Evolutionary conservation across 345 rosid genomes (phyloP).

Genomic region (Combretum micranthum): DNA sequence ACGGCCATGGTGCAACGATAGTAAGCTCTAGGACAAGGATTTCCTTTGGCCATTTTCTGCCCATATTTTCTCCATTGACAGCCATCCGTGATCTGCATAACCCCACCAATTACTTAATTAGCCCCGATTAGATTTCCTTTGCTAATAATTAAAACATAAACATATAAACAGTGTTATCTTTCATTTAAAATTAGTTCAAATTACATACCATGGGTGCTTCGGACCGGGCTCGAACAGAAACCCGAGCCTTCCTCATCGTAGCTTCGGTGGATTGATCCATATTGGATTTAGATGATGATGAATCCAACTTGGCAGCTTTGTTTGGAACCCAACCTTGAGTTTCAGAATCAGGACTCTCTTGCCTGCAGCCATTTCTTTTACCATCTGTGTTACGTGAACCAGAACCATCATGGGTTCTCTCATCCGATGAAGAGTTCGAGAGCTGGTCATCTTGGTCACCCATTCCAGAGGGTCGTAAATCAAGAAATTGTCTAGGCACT

Average conservation of each 20-base stretch:
- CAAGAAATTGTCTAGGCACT: conserved; percentile 63
- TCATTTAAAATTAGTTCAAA: too few species aligned
- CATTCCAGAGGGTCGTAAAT: conserved; percentile 34
- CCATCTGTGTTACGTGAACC: conserved; percentile 37
- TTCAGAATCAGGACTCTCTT: conserved; percentile 64
- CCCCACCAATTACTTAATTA: not conserved
- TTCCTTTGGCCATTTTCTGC: conserved; percentile 97
- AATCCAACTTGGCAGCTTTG: conserved; percentile 42
- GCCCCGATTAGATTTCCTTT: not conserved
- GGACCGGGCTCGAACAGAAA: conserved; percentile 95
- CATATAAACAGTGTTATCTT: not conserved
- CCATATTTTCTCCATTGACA: conserved; percentile 99
- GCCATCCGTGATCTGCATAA: conserved; percentile 62
- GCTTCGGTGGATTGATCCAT: conserved; percentile 70
- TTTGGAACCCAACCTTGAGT: conserved; percentile 53
- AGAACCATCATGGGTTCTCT: conserved; percentile 49
- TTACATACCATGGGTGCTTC: conserved; percentile 89
- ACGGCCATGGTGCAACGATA: conserved; percentile 96
- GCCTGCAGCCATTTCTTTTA: conserved; percentile 44
- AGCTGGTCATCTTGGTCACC: conserved; percentile 29
- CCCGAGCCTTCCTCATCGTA: conserved; percentile 95
- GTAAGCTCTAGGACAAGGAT: conserved; percentile 94
- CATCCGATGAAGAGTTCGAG: conserved; percentile 68
- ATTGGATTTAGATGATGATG: conserved; percentile 11
- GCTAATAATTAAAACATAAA: too few species aligned